Evolutionary conservation across 257 asterid genomes (phyloP).

Genomic region (Solanum infundibuliforme): DNA sequence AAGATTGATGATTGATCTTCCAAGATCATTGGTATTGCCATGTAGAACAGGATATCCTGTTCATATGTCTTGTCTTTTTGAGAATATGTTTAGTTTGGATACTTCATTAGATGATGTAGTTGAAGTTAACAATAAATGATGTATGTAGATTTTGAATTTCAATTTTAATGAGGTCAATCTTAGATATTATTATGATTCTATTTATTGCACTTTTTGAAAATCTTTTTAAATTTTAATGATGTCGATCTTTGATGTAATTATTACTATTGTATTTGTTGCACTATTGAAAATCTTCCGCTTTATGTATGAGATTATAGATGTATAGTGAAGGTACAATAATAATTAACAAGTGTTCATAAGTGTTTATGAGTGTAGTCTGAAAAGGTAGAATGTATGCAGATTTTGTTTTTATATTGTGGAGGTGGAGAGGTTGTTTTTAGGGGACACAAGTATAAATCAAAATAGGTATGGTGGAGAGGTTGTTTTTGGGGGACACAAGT

Average conservation of each 20-base stretch:
- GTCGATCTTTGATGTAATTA: neutral
- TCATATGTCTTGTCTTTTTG: neutral
- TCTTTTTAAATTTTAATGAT: too few relatives aligned
- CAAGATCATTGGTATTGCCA: neutral
- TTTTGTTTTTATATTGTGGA: too few relatives aligned
- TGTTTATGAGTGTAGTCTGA: neutral
- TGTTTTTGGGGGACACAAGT: too few relatives aligned
- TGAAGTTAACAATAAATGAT: neutral
- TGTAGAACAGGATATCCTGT: neutral
- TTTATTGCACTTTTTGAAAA: too few relatives aligned
- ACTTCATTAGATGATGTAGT: neutral
- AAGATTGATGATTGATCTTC: neutral
- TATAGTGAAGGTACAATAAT: neutral
- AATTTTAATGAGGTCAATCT: neutral
- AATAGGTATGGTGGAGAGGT: too few relatives aligned
- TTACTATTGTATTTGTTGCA: neutral
- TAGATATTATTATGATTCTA: too few relatives aligned
- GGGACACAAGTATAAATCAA: too few relatives aligned
- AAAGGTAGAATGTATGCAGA: too few relatives aligned
- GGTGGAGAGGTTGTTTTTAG: neutral
- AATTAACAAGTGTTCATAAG: too few relatives aligned
- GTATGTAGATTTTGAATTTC: neutral
- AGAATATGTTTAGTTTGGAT: neutral
- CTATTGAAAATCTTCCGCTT: too few relatives aligned
- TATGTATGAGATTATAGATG: neutral